A percentile compares a stretch with the other conserved stretches of the same genome.
These are phyloP conservation scores for Pittosporum tobira DNA, from an alignment of 129 eudicot species.

Conservation along the genomic window DNA sequence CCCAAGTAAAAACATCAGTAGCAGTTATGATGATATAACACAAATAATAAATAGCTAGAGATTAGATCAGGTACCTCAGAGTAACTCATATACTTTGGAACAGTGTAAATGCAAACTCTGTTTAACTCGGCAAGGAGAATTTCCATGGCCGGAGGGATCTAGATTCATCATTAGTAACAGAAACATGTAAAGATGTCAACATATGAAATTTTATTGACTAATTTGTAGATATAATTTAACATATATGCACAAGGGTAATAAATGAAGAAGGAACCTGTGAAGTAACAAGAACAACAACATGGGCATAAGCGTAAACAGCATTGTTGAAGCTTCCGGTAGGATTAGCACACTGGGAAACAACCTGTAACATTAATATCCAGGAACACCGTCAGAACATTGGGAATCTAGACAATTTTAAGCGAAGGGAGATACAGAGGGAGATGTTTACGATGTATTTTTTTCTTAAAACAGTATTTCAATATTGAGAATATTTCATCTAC, in stretches of 20 bases:
- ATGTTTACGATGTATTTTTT: not conserved
- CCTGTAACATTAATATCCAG: constrained; percentile 36
- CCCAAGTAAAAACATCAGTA: no score
- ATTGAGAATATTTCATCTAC: no score
- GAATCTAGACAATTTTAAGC: not conserved
- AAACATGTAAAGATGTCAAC: not conserved
- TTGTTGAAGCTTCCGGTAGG: constrained; percentile 35
- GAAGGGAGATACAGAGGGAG: not conserved
- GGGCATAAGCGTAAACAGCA: constrained; percentile 51
- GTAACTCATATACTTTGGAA: constrained; percentile 76
- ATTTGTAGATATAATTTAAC: no score
- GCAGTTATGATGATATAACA: not conserved
- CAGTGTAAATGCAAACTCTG: constrained; percentile 72
- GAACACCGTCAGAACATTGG: not conserved
- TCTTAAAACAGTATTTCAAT: not conserved
- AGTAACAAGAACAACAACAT: constrained; percentile 70
- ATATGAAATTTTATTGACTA: not conserved
- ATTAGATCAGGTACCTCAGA: constrained; percentile 47
- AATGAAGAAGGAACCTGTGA: constrained; percentile 40
- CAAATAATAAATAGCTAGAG: not conserved
- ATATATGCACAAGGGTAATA: not conserved
- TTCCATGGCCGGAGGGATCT: constrained; percentile 82
- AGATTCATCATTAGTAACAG: constrained; percentile 7
- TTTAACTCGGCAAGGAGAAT: constrained; percentile 78
- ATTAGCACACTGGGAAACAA: constrained; percentile 41